A percentile compares a stretch with the other conserved stretches of the same genome.
Evolutionary conservation across 768 basidiomycete species (phyloP).

Genomic region (Exidia glandulosa): DNA sequence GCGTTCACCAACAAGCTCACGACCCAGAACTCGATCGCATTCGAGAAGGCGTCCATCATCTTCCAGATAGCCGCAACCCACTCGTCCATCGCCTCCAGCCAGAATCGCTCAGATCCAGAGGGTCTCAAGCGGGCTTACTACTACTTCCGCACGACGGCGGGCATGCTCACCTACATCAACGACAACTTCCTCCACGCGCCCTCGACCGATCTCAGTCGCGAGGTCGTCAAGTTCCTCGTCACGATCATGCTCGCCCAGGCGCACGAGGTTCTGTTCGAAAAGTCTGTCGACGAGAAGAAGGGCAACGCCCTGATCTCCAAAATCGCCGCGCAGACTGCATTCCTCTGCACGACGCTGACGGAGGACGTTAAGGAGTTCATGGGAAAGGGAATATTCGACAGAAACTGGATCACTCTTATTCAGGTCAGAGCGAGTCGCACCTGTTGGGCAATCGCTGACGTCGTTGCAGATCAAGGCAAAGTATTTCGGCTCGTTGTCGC

Average conservation of each 20-base stretch:
- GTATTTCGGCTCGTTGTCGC: constrained; percentile 73
- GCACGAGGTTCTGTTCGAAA: constrained; percentile 93
- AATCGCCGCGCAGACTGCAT: constrained; percentile 72
- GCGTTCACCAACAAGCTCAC: constrained; percentile 92
- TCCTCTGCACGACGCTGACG: constrained; percentile 66
- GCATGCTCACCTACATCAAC: constrained; percentile 98
- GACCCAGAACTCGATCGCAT: constrained; percentile 92
- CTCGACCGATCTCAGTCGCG: constrained; percentile 84
- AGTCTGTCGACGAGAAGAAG: constrained; percentile 89
- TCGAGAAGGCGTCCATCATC: constrained; percentile 94
- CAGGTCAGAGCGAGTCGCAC: constrained; percentile 38
- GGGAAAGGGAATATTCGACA: constrained; percentile 90
- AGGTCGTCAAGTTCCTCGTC: constrained; percentile 88
- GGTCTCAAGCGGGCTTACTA: constrained; percentile 89
- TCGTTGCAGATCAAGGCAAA: constrained; percentile 73
- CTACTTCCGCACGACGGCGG: constrained; percentile 81
- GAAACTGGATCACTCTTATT: constrained; percentile 84
- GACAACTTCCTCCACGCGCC: constrained; percentile 99
- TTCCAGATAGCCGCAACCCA: constrained; percentile 94
- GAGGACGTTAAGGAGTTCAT: constrained; percentile 96
- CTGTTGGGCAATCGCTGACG: neutral
- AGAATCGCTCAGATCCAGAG: constrained; percentile 81
- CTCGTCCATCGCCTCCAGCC: constrained; percentile 77
- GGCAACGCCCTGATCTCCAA: constrained; percentile 64
- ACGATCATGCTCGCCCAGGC: constrained; percentile 87